phyloP scores from a whole-genome alignment of 805 yeast genomes.

The Jamesozyma spencerorum region DNA sequence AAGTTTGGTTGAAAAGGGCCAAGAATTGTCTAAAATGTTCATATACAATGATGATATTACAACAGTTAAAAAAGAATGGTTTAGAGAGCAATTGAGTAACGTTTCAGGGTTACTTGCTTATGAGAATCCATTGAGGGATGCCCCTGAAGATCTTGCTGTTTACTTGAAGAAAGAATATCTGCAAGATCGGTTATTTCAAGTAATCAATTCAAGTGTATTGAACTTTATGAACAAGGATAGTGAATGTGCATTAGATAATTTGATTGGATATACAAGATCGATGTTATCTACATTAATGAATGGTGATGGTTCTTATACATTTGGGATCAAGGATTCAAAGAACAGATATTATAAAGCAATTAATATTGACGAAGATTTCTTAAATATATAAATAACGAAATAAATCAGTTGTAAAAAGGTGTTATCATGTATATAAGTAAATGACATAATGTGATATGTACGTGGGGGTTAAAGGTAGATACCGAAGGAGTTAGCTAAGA shows the following conservation, averaged over 20 bases:
- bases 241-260: constrained; percentile 36
- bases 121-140: constrained; percentile 38
- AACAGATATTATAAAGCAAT: constrained; percentile 27
- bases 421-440: constrained; percentile 1
- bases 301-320: constrained; percentile 25
- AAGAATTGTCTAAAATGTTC: constrained; percentile 19
- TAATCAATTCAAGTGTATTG: constrained; percentile 32
- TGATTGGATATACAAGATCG: constrained; percentile 35
- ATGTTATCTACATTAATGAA: constrained; percentile 26
- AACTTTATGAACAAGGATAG: constrained; percentile 36
- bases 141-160: constrained; percentile 20
- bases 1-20: constrained; percentile 16
- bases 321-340: constrained; percentile 6
- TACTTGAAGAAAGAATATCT: constrained; percentile 22
- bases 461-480: constrained; percentile 32
- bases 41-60: constrained; percentile 12
- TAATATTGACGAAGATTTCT: constrained; percentile 40
- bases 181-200: constrained; percentile 26
- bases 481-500: constrained; percentile 36
- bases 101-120: constrained; percentile 46
- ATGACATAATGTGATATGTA: too few species aligned
- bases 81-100: constrained; percentile 34
- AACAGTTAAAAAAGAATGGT: constrained; percentile 22
- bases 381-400: constrained; percentile 16
- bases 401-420: not conserved